Evolutionary conservation across 164 flowering plant species (phyloP).

Genomic region (Stephania cephalantha): DNA sequence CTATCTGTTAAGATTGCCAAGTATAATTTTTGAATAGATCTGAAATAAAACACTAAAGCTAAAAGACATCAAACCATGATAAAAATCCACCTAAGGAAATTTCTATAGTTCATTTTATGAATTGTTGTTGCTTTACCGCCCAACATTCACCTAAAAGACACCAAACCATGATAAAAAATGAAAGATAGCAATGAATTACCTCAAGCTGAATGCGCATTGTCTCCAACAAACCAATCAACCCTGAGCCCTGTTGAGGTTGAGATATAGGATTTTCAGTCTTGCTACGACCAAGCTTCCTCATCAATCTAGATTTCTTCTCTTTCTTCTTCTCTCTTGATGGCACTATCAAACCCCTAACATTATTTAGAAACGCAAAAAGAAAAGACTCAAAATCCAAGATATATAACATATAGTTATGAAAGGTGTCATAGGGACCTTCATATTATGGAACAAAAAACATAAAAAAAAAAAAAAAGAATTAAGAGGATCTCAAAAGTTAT

Average conservation of each 20-base stretch:
- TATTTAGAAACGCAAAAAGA: slow-evolving; percentile 1
- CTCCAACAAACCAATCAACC: slow-evolving; percentile 82
- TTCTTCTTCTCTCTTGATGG: slow-evolving; percentile 89
- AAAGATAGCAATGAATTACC: slow-evolving; percentile 31
- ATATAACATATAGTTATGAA: neutral
- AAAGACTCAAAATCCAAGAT: neutral
- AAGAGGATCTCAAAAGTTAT: too few relatives aligned
- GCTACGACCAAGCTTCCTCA: slow-evolving; percentile 91
- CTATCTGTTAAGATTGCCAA: neutral
- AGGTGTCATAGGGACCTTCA: neutral
- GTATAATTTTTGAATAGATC: neutral
- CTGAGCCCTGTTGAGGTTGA: slow-evolving; percentile 56
- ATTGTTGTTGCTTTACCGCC: too few relatives aligned
- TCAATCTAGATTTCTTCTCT: slow-evolving; percentile 70
- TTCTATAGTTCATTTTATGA: too few relatives aligned
- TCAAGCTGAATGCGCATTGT: slow-evolving; percentile 93
- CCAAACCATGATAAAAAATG: neutral
- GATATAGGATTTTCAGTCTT: slow-evolving; percentile 44
- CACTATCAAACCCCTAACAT: slow-evolving; percentile 75
- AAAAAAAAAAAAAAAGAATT: neutral
- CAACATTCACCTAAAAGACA: too few relatives aligned
- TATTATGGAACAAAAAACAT: neutral
- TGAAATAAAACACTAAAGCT: neutral
- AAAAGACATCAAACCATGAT: neutral
- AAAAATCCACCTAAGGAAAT: too few relatives aligned